Percentiles rank a stretch among this genome's conserved stretches.
Conservation (phyloP, 129 eudicot species). For the Pulicaria dysenterica region DNA sequence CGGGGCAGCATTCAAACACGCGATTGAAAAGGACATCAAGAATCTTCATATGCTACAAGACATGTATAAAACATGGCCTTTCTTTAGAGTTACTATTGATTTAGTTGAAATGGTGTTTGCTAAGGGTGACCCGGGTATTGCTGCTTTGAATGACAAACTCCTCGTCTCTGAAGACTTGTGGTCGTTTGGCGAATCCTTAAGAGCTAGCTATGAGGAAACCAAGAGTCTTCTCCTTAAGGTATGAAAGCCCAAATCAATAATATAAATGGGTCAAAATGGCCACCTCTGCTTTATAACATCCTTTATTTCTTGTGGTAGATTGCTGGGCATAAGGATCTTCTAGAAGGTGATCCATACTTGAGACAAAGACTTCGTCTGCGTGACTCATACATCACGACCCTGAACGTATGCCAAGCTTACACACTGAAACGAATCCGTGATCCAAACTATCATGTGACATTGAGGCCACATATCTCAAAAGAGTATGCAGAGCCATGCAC, state of each 20-base stretch:
- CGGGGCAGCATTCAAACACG: constrained; percentile 86
- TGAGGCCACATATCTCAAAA: constrained; percentile 81
- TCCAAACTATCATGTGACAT: constrained; percentile 65
- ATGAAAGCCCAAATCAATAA: constrained; percentile 7
- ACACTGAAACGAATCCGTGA: constrained; percentile 91
- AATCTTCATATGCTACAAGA: constrained; percentile 81
- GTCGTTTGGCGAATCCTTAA: constrained; percentile 71
- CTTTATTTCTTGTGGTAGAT: constrained; percentile 47
- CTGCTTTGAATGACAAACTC: constrained; percentile 87
- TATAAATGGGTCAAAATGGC: not conserved
- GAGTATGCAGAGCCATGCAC: constrained; percentile 64
- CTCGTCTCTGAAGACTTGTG: constrained; percentile 83
- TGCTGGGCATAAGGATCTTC: constrained; percentile 91
- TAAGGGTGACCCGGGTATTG: constrained; percentile 93
- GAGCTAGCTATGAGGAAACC: constrained; percentile 79
- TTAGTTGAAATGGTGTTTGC: constrained; percentile 97
- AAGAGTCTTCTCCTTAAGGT: constrained; percentile 81
- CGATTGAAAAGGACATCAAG: constrained; percentile 58
- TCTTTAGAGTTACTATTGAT: constrained; percentile 97
- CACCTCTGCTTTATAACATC: not conserved
- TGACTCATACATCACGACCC: constrained; percentile 83
- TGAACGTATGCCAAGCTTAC: constrained; percentile 87
- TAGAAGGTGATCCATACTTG: constrained; percentile 89
- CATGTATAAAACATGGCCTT: constrained; percentile 97
- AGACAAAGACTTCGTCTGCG: constrained; percentile 85